Conservation (phyloP, 345 rosid species). For the Salix dunnii region DNA sequence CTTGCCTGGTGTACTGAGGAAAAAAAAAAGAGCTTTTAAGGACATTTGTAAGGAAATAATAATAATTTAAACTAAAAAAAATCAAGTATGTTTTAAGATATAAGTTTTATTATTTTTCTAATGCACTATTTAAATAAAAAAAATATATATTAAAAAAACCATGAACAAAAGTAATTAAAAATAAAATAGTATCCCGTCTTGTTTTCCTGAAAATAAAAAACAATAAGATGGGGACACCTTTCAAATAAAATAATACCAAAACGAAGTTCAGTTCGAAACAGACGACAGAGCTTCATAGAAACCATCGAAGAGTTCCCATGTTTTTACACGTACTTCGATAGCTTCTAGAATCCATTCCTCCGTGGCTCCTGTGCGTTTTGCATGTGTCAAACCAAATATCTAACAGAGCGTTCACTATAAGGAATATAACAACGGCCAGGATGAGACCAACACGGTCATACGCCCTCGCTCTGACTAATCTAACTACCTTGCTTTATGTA, state of each 20-base stretch:
- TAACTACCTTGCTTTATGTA: not conserved
- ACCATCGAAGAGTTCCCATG: slow-evolving; percentile 8
- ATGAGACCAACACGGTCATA: not conserved
- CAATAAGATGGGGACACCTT: too few species aligned
- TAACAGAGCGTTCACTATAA: not conserved
- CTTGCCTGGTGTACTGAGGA: too few species aligned
- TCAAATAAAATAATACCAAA: not conserved
- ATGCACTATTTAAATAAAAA: too few species aligned
- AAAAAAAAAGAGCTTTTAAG: too few species aligned
- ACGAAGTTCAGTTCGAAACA: not conserved
- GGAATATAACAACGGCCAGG: not conserved
- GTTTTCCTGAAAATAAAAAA: too few species aligned
- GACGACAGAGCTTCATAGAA: slow-evolving; percentile 7
- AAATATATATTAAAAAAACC: too few species aligned
- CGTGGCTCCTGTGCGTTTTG: not conserved
- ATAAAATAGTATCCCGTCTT: too few species aligned
- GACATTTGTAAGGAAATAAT: too few species aligned
- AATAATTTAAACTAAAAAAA: too few species aligned
- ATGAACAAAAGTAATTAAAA: too few species aligned
- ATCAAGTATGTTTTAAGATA: too few species aligned
- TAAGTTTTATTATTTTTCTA: too few species aligned
- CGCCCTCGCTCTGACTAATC: not conserved
- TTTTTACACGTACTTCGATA: slow-evolving; percentile 3
- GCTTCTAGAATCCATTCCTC: not conserved
- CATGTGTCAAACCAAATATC: not conserved